Conservation (phyloP, 306 rosid genomes). For the Quercus ilex region DNA sequence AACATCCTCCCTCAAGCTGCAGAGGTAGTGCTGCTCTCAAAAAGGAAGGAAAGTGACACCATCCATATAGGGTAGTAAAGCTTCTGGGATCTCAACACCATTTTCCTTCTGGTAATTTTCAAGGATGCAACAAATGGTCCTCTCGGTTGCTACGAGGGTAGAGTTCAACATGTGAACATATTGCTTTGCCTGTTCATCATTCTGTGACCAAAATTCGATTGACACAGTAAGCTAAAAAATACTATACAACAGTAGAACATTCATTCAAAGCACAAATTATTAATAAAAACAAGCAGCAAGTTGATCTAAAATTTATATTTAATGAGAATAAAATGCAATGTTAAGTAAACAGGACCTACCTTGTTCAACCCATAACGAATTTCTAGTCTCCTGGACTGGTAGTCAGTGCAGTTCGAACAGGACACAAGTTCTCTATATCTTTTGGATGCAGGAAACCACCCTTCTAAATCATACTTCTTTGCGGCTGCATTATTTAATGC, state of each 20-base stretch:
- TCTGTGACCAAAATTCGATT: conserved; percentile 34
- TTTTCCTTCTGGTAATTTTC: conserved; percentile 87
- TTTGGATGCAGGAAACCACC: conserved; percentile 90
- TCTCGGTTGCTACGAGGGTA: conserved; percentile 89
- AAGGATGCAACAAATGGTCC: conserved; percentile 87
- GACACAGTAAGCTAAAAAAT: conserved; percentile 2
- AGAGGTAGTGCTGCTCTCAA: not conserved
- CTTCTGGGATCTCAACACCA: conserved; percentile 83
- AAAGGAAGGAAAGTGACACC: conserved; percentile 77
- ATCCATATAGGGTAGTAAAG: conserved; percentile 61
- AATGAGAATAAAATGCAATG: too few relatives aligned
- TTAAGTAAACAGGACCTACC: conserved; percentile 37
- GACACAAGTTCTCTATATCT: conserved; percentile 83
- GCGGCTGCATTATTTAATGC: conserved; percentile 97
- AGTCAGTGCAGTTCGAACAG: conserved; percentile 93
- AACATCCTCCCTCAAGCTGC: too few relatives aligned
- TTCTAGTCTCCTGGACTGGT: conserved; percentile 79
- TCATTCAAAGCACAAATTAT: too few relatives aligned
- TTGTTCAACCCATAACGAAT: conserved; percentile 84
- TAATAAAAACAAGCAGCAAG: too few relatives aligned
- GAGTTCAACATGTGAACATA: conserved; percentile 83
- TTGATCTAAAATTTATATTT: too few relatives aligned
- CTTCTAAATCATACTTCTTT: conserved; percentile 88
- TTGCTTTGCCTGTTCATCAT: conserved; percentile 72
- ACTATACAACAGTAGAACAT: conserved; percentile 17